Evolutionary conservation across 331 rosid genomes (phyloP), one percentile per base, ranked within the genome.

Genomic region (Rhamnella rubrinervis): DNA sequence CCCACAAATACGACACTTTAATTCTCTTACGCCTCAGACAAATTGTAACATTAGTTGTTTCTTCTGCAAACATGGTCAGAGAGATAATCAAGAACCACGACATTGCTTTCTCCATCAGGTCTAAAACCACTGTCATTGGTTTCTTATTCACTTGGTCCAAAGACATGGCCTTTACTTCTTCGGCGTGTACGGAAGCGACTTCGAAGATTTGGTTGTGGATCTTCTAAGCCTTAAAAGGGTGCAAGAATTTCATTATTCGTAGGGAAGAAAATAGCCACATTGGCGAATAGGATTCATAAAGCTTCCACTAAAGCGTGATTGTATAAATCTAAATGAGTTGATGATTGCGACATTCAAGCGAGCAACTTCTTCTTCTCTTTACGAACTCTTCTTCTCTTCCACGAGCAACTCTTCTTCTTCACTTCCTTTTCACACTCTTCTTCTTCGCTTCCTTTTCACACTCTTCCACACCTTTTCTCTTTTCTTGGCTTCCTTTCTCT

Each of bases 181-280:
- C 11, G 89, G 90, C 0, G 88, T 82, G 13, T 75, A 44, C 15
- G 88, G 95, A 84, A 70, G 35, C 76, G 25, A 77, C 63, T 0
- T 63, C 35, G 8, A 90, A 78, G 21, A 58, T 88, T 0, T 64
- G 77, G 78, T 76, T 0, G 38, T 35, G 0, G 67, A 90, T 21
- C 74, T 87, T 65, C 66, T 85, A 2, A 87, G 76, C 77, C 16
- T 26, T 7, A 83, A 72, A 61, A 75, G 75, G 35, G 85, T 86
- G 46, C 79, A 59, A 14, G 78, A 80, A 0, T 79, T 75, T 65
- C 55, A 65, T 1, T 35, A 0, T n/a, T n/a, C 20, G 72, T 75
- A 0, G 82, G 87, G 73, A 86, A 63, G 39, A 85, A 83, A 59
- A 89, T 74, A 41, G 67, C 19, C 9, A 71, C 7, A 2, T 7